Percentiles rank a stretch among this genome's conserved stretches.
Conservation (phyloP, 805 yeast genomes). For the Candida broadrunensis region DNA sequence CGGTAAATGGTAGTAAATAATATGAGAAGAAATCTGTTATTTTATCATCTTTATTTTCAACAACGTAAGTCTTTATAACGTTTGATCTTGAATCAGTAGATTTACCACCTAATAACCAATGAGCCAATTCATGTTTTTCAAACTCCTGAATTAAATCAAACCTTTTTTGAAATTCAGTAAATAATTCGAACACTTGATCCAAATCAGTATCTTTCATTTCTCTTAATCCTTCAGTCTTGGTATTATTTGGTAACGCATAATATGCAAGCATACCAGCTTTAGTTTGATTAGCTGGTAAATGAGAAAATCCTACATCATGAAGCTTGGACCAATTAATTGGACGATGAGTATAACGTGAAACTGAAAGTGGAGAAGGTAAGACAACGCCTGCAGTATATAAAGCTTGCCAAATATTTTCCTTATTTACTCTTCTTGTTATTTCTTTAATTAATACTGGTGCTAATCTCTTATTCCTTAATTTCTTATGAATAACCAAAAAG, state of each 20-base stretch:
- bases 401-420: slow-evolving; percentile 89
- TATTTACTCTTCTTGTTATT: slow-evolving; percentile 88
- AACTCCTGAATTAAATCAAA: slow-evolving; percentile 75
- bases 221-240: slow-evolving; percentile 55
- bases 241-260: slow-evolving; percentile 52
- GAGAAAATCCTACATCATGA: slow-evolving; percentile 85
- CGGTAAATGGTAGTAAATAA: slow-evolving; percentile 84
- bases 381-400: slow-evolving; percentile 90
- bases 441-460: slow-evolving; percentile 94
- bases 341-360: slow-evolving; percentile 89
- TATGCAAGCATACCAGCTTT: slow-evolving; percentile 62
- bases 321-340: slow-evolving; percentile 90
- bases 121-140: slow-evolving; percentile 64
- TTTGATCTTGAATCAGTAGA: slow-evolving; percentile 24
- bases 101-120: slow-evolving; percentile 70
- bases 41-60: slow-evolving; percentile 56
- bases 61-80: slow-evolving; percentile 77
- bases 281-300: slow-evolving; percentile 70
- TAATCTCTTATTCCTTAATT: slow-evolving; percentile 86
- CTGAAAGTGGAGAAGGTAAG: slow-evolving; percentile 87
- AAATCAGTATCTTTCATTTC: slow-evolving; percentile 58
- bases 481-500: slow-evolving; percentile 91
- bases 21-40: slow-evolving; percentile 90
- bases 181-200: slow-evolving; percentile 57
- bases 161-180: slow-evolving; percentile 59